phyloP scores from a whole-genome alignment of 148 eudicot genomes.

The Limonium bicolor region DNA sequence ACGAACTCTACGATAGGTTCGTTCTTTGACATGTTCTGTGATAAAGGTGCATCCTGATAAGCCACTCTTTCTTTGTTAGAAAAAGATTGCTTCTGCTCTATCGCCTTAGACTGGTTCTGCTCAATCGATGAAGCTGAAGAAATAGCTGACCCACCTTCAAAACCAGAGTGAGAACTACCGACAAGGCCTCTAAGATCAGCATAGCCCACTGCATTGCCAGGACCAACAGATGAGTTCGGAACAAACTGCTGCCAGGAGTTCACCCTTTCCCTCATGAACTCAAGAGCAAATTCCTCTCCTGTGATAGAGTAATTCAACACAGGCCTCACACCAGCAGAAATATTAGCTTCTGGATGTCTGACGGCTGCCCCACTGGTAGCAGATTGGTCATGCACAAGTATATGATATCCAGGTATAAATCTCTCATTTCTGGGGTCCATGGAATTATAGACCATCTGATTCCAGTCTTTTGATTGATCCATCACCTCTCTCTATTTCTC shows the following conservation, averaged over 20 bases:
- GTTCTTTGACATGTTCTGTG: too few species aligned
- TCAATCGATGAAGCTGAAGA: conserved; percentile 1
- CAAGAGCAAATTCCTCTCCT: conserved; percentile 36
- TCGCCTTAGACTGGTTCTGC: conserved; percentile 27
- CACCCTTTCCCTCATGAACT: conserved; percentile 33
- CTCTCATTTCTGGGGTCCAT: conserved; percentile 1
- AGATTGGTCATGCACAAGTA: background rate
- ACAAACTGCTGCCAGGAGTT: conserved; percentile 17
- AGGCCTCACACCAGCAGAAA: conserved; percentile 11
- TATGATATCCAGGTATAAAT: background rate
- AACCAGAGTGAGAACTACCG: background rate
- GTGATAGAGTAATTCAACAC: conserved; percentile 11
- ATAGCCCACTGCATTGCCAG: conserved; percentile 3
- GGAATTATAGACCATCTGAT: conserved; percentile 2
- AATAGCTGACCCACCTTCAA: background rate
- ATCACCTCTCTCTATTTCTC: background rate
- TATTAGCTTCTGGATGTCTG: background rate
- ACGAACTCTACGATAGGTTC: conserved; percentile 20
- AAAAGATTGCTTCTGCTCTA: conserved; percentile 28
- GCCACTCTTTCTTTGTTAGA: conserved; percentile 24
- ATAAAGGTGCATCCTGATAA: too few species aligned
- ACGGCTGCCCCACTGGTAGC: background rate
- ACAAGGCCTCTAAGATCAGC: background rate
- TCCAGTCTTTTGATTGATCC: background rate
- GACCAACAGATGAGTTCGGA: conserved; percentile 16